Conservation (phyloP, 2,329 filamentous ascomycete genomes). For the Lecanicillium sp. region DNA sequence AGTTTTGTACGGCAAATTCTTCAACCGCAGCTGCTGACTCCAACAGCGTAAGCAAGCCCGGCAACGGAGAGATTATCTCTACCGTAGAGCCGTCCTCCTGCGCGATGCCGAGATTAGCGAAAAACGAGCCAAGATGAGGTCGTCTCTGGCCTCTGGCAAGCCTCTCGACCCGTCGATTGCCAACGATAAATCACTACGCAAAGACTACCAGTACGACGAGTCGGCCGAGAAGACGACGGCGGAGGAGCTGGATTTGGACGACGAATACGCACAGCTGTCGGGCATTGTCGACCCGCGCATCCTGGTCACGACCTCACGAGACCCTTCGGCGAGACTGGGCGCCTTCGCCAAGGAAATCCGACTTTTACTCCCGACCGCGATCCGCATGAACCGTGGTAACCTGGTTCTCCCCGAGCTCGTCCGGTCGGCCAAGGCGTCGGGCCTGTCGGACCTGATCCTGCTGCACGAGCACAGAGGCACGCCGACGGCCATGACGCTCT, state of each 20-base stretch:
- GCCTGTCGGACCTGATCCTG: slow-evolving; percentile 77
- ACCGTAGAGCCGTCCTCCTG: slow-evolving; percentile 79
- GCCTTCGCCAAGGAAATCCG: slow-evolving; percentile 91
- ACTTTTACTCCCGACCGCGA: slow-evolving; percentile 74
- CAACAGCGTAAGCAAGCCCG: slow-evolving; percentile 36
- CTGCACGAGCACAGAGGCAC: slow-evolving; percentile 90
- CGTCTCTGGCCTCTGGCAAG: slow-evolving; percentile 82
- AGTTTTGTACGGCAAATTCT: slow-evolving; percentile 18
- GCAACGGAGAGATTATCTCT: slow-evolving; percentile 58
- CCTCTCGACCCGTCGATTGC: slow-evolving; percentile 76
- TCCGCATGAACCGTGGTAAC: slow-evolving; percentile 87
- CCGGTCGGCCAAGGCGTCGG: slow-evolving; percentile 69
- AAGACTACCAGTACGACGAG: slow-evolving; percentile 93
- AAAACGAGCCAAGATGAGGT: slow-evolving; percentile 80
- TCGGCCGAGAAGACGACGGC: slow-evolving; percentile 62
- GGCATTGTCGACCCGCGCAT: slow-evolving; percentile 85
- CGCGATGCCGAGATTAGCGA: slow-evolving; percentile 89
- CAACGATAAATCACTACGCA: slow-evolving; percentile 75
- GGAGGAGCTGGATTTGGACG: slow-evolving; percentile 70
- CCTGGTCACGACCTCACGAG: slow-evolving; percentile 83
- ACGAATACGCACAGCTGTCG: slow-evolving; percentile 87
- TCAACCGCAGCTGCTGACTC: slow-evolving; percentile 16
- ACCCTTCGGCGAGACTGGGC: slow-evolving; percentile 76
- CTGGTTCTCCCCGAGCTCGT: slow-evolving; percentile 82
- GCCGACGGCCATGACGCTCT: slow-evolving; percentile 82